Evolutionary conservation across 208 protist species (phyloP).

Genomic region (Trichomonas gallinae): DNA sequence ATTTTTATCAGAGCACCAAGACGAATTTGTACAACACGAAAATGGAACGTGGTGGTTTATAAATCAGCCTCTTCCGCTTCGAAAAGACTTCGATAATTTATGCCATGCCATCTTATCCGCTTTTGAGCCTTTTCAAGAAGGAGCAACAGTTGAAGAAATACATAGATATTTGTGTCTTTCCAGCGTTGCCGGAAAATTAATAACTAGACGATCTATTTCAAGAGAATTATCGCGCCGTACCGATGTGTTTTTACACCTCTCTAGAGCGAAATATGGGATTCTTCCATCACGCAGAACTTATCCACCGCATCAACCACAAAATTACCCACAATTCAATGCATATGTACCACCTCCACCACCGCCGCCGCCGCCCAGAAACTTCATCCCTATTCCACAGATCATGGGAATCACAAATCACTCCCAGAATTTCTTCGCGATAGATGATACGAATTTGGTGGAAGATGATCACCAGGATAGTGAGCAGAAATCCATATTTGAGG

Average conservation of each 20-base stretch:
- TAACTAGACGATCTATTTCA: background rate
- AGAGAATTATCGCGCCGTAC: background rate
- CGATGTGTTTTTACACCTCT: background rate
- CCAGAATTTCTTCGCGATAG: background rate
- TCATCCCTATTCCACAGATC: background rate
- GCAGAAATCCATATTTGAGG: background rate
- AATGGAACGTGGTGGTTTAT: background rate
- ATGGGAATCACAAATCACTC: background rate
- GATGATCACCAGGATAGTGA: background rate
- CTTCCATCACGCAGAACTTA: background rate
- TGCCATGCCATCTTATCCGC: background rate
- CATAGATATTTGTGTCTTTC: background rate
- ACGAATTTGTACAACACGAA: background rate
- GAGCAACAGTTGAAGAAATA: background rate
- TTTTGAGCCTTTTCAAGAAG: background rate
- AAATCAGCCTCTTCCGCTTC: background rate
- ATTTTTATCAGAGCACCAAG: background rate
- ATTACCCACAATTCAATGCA: background rate
- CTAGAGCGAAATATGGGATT: background rate
- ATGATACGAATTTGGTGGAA: background rate
- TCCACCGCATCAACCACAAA: background rate
- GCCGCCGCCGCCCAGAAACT: background rate
- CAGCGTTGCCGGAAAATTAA: background rate
- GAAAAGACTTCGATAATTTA: background rate
- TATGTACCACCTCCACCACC: background rate